Conservation (phyloP, 257 asterid species). For the Solanum paucissectum region DNA sequence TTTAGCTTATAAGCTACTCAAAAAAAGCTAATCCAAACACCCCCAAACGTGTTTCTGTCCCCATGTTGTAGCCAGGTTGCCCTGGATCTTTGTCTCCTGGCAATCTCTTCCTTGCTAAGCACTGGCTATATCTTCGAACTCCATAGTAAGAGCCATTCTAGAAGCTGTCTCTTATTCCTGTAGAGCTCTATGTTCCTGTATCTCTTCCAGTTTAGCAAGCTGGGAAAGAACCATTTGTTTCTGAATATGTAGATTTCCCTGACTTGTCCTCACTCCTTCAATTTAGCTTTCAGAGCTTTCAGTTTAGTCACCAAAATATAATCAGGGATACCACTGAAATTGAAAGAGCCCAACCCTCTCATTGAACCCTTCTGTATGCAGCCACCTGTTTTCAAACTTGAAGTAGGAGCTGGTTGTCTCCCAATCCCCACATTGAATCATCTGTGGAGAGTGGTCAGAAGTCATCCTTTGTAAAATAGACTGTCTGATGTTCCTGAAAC, state of each 20-base stretch:
- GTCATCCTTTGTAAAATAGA: neutral
- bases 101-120: neutral
- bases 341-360: neutral
- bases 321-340: neutral
- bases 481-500: neutral
- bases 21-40: neutral
- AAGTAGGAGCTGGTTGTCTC: neutral
- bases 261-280: neutral
- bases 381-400: neutral
- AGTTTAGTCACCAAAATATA: neutral
- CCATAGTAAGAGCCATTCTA: neutral
- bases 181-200: neutral
- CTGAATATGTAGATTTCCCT: neutral
- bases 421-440: neutral
- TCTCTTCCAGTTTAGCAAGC: neutral
- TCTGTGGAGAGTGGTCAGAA: neutral
- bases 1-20: neutral
- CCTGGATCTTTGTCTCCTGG: neutral
- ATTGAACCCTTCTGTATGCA: neutral
- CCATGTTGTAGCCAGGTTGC: neutral
- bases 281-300: neutral
- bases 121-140: neutral
- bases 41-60: neutral
- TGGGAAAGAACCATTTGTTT: neutral
- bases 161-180: neutral